Conservation (phyloP, 805 yeast genomes). For the Candida endomychidarum region DNA sequence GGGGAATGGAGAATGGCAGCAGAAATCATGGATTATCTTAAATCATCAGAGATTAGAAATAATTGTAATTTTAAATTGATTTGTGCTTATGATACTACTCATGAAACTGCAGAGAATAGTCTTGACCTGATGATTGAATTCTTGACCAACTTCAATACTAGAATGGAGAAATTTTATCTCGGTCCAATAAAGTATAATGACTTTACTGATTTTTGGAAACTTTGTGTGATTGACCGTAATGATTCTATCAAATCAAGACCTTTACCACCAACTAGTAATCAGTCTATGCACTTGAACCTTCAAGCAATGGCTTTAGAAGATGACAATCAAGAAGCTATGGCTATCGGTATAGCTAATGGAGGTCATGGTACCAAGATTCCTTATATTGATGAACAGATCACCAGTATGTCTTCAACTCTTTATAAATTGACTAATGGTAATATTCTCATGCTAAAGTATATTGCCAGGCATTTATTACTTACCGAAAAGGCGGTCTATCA, state of each 20-base stretch:
- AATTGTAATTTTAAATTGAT: conserved; percentile 1
- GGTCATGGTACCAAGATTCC: conserved; percentile 1
- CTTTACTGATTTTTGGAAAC: conserved; percentile 11
- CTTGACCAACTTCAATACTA: conserved; percentile 2
- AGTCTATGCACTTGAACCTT: conserved; percentile 1
- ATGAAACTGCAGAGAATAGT: not conserved
- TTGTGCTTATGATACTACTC: conserved; percentile 5
- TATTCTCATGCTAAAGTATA: conserved; percentile 15
- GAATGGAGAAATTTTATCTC: not conserved
- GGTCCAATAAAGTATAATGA: not conserved
- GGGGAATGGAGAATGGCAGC: conserved; percentile 28
- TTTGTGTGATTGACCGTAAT: conserved; percentile 3
- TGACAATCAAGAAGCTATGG: too few species aligned
- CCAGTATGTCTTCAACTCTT: conserved; percentile 5
- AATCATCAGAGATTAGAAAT: conserved; percentile 3
- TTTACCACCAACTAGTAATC: conserved; percentile 2
- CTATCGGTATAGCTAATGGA: too few species aligned
- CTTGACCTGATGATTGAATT: conserved; percentile 1
- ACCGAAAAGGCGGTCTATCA: conserved; percentile 8
- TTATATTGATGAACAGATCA: conserved; percentile 8
- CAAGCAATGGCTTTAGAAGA: too few species aligned
- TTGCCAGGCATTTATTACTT: conserved; percentile 10
- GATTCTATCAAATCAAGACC: not conserved
- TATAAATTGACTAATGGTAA: conserved; percentile 20
- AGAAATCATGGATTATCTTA: conserved; percentile 26